Conservation (phyloP, 1,284 basidiomycete genomes). For the Cryptococcus deneoformans region DNA sequence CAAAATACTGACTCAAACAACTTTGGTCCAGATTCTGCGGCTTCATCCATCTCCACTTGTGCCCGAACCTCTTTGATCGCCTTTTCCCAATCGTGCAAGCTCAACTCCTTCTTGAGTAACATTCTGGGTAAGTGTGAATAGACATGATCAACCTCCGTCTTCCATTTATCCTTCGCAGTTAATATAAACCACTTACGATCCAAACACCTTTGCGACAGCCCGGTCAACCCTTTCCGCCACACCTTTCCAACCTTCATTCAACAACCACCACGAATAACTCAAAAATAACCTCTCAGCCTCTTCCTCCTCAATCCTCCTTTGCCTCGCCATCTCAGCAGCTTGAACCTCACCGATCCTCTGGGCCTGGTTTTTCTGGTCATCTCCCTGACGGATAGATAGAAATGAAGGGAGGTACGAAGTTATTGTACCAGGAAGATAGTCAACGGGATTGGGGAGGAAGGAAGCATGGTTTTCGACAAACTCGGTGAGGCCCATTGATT, state of each 20-base stretch:
- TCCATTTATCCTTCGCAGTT: background rate
- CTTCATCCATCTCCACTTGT: constrained; percentile 33
- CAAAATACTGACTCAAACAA: constrained; percentile 30
- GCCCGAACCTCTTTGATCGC: constrained; percentile 40
- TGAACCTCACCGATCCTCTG: background rate
- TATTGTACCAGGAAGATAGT: constrained; percentile 14
- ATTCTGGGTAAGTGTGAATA: constrained; percentile 19
- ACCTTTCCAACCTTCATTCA: constrained; percentile 47
- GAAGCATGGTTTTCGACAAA: constrained; percentile 14
- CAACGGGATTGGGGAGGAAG: constrained; percentile 16
- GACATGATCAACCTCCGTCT: background rate
- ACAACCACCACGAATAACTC: constrained; percentile 48
- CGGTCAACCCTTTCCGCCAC: constrained; percentile 33
- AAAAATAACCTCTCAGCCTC: constrained; percentile 47
- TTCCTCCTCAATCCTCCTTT: constrained; percentile 18
- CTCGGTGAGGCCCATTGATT: constrained; percentile 33
- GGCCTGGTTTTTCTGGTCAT: background rate
- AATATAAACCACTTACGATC: constrained; percentile 22
- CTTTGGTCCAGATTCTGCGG: background rate
- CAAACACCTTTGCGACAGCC: constrained; percentile 41
- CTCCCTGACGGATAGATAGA: background rate
- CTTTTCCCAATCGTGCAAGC: constrained; percentile 36
- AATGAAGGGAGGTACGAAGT: constrained; percentile 11
- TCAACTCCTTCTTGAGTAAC: constrained; percentile 43
- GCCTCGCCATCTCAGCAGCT: constrained; percentile 10